A percentile compares a stretch with the other conserved stretches of the same genome.
Conservation (phyloP, 768 basidiomycete genomes). For the Thelephora ganbajun region DNA sequence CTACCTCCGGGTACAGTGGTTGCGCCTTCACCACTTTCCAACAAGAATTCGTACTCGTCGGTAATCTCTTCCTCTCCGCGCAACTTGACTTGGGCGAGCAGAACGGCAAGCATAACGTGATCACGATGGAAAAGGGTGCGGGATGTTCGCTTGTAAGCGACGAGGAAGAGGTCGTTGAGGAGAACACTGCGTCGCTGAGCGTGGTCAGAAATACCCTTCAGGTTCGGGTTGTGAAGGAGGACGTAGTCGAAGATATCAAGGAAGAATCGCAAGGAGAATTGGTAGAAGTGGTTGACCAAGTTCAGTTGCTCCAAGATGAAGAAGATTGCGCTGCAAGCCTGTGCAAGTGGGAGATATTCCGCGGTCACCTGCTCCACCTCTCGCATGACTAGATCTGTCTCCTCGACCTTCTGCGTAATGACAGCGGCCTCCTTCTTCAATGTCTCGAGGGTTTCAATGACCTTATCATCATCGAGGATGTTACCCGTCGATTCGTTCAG, state of each 20-base stretch:
- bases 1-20: constrained; percentile 16
- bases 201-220: constrained; percentile 66
- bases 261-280: constrained; percentile 97
- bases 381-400: constrained; percentile 90
- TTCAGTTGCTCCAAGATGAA: constrained; percentile 94
- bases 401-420: constrained; percentile 89
- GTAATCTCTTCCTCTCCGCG: constrained; percentile 65
- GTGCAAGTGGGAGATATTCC: constrained; percentile 88
- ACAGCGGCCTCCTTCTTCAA: constrained; percentile 94
- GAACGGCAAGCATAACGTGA: constrained; percentile 79
- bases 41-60: constrained; percentile 83
- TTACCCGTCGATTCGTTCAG: constrained; percentile 95
- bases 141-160: constrained; percentile 80
- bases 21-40: constrained; percentile 72
- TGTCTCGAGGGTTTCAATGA: constrained; percentile 91
- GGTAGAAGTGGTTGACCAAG: constrained; percentile 93
- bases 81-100: constrained; percentile 81
- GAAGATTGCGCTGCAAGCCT: constrained; percentile 92
- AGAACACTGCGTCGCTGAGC: constrained; percentile 64
- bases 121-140: constrained; percentile 83
- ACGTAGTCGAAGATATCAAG: constrained; percentile 96
- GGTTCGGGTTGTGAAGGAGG: constrained; percentile 82
- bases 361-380: constrained; percentile 94
- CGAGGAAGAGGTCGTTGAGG: constrained; percentile 77
- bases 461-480: constrained; percentile 97